Conservation (phyloP, 164 flowering plant species). For the Macadamia integrifolia region DNA sequence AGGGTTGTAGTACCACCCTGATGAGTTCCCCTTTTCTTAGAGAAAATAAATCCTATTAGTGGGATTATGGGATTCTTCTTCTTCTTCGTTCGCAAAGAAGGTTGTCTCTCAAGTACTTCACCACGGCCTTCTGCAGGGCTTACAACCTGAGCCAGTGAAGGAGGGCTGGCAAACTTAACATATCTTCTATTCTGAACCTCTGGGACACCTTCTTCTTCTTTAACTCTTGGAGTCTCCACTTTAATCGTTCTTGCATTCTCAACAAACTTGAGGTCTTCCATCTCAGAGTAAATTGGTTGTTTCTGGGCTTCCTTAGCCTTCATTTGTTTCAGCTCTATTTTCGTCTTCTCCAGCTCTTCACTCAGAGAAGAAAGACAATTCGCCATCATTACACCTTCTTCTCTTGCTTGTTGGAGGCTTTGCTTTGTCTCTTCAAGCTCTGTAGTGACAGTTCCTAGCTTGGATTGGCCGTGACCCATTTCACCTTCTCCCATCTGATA, state of each 20-base stretch:
- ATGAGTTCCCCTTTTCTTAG: conserved; percentile 38
- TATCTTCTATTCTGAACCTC: conserved; percentile 63
- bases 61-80: conserved; percentile 43
- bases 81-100: conserved; percentile 23
- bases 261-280: conserved; percentile 49
- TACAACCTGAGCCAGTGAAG: conserved; percentile 32
- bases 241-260: conserved; percentile 30
- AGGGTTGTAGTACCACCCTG: too few species aligned
- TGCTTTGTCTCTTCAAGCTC: conserved; percentile 84
- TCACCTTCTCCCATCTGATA: background rate
- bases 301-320: conserved; percentile 32
- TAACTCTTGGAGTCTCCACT: conserved; percentile 1
- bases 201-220: conserved; percentile 4
- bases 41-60: conserved; percentile 43
- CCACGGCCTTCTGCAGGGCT: conserved; percentile 10
- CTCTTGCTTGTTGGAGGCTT: conserved; percentile 56
- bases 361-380: conserved; percentile 43
- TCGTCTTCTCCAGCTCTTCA: conserved; percentile 69
- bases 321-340: conserved; percentile 49
- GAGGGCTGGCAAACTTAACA: conserved; percentile 62
- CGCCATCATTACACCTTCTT: conserved; percentile 51
- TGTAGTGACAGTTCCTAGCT: conserved; percentile 28
- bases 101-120: conserved; percentile 19
- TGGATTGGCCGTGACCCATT: conserved; percentile 21
- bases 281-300: conserved; percentile 28